Evolutionary conservation across 768 basidiomycete genomes (phyloP).

Genomic region (Pulveroboletus sp.): DNA sequence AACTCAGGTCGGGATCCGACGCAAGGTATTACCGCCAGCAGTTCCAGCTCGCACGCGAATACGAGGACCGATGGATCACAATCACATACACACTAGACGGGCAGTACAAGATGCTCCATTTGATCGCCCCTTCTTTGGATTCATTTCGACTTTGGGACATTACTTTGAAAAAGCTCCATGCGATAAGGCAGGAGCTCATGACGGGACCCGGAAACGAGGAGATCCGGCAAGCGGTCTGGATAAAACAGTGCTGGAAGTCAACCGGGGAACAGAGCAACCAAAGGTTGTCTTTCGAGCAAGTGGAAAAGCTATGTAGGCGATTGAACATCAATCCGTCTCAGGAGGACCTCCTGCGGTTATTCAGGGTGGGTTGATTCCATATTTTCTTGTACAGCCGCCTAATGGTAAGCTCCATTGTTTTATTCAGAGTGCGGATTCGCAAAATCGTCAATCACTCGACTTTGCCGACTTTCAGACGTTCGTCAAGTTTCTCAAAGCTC

Average conservation of each 20-base stretch:
- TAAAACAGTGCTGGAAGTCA: conserved; percentile 78
- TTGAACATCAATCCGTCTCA: conserved; percentile 60
- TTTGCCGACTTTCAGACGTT: conserved; percentile 79
- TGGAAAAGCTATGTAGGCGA: conserved; percentile 65
- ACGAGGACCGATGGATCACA: conserved; percentile 77
- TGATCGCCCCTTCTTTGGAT: conserved; percentile 65
- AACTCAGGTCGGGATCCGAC: conserved; percentile 71
- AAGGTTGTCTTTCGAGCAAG: conserved; percentile 64
- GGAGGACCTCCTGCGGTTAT: conserved; percentile 52
- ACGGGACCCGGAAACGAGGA: conserved; percentile 60
- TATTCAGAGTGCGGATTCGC: conserved; percentile 58
- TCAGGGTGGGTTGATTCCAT: conserved; percentile 41
- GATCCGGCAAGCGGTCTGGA: conserved; percentile 67
- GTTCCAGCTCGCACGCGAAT: conserved; percentile 58
- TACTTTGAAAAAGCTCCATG: conserved; percentile 60
- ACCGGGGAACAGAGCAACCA: conserved; percentile 61
- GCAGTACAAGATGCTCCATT: conserved; percentile 80
- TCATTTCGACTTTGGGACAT: conserved; percentile 61
- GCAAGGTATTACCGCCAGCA: conserved; percentile 68
- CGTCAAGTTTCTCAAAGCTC: conserved; percentile 76
- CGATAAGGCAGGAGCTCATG: conserved; percentile 67
- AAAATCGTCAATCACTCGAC: conserved; percentile 57
- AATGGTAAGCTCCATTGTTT: not conserved
- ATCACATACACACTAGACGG: conserved; percentile 77
- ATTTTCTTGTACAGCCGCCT: not conserved